Evolutionary conservation across 192 early-diverging fungal genomes (phyloP).

Genomic region (Funneliformis geosporum): DNA sequence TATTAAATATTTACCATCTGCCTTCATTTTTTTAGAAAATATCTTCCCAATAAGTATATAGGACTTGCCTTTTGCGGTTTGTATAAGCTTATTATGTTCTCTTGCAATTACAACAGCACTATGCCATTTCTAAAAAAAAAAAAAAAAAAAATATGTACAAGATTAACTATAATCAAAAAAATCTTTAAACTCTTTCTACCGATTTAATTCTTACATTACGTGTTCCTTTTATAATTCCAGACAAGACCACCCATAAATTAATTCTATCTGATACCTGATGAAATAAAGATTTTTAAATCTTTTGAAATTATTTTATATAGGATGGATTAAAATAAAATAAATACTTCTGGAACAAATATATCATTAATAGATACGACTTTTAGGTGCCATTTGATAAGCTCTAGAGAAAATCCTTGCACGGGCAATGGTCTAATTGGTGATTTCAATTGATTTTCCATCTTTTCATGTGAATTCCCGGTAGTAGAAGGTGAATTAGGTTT

Average conservation of each 20-base stretch:
- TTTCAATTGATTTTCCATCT: neutral
- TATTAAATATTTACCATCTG: neutral
- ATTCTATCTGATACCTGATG: neutral
- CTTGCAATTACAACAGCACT: neutral
- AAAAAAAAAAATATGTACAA: neutral
- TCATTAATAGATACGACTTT: neutral
- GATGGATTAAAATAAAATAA: neutral
- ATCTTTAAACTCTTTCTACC: neutral
- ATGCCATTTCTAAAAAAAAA: neutral
- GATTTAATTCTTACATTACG: neutral
- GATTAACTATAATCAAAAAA: neutral
- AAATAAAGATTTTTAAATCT: neutral
- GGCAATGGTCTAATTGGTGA: neutral
- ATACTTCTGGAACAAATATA: neutral
- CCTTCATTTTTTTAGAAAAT: neutral
- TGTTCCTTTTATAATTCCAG: neutral
- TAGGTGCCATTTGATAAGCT: neutral
- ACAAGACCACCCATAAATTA: neutral
- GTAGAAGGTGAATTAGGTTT: neutral
- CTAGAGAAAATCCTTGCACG: neutral
- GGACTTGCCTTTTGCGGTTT: neutral
- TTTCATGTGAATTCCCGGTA: neutral
- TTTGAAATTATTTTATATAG: neutral
- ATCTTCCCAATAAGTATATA: neutral
- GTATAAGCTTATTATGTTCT: neutral